Evolutionary conservation across 805 yeast species (phyloP), one percentile per base, ranked within the genome.

Genomic region (Nakazawaea ernobii): DNA sequence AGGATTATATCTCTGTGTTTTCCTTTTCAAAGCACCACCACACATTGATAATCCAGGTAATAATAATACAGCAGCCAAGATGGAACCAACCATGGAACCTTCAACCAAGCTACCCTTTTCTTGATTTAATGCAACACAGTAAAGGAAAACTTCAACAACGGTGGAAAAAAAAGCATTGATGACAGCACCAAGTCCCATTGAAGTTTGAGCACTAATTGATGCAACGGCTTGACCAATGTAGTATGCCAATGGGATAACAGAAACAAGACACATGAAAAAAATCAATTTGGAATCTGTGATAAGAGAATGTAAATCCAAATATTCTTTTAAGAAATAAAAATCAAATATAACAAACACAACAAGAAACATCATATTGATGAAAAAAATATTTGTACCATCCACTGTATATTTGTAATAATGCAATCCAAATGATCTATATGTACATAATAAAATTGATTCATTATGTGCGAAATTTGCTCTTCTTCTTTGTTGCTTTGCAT

Each of bases 151-250:
- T 62, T 94, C 99, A 6, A 94, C 98, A 43, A 94, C 77, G 0
- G 99, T 91, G 1, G 98, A 91, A 73, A 94, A 94, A 59, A 94
- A 92, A 0, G 99, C 99, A 63, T 94, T 94, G 57, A 94, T 90
- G 0, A 91, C 97, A 1, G 99, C 99, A 70, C 98, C 98, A 50
- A 94, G 82, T 28, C 98, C 97, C 99, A 94, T 94, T 0, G 97
- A 91, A 0, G 97, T 88, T 68, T 94, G 99, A 0, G 99, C 98
- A 6, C 96, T 86, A 50, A 94, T 94, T 2, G 98, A 91, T 0
- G 99, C 99, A n/a, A 94, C 99, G 6, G 98, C 98, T 65, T 92
- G 98, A 3, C 99, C 99, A 56, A 94, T 91, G 66, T 90, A 94
- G 61, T 94, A 92, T 0, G 99, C 98, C 54, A 94, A 71, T 6